Evolutionary conservation across 2,329 filamentous ascomycete species (phyloP).

Genomic region (Biscogniauxia sp.): DNA sequence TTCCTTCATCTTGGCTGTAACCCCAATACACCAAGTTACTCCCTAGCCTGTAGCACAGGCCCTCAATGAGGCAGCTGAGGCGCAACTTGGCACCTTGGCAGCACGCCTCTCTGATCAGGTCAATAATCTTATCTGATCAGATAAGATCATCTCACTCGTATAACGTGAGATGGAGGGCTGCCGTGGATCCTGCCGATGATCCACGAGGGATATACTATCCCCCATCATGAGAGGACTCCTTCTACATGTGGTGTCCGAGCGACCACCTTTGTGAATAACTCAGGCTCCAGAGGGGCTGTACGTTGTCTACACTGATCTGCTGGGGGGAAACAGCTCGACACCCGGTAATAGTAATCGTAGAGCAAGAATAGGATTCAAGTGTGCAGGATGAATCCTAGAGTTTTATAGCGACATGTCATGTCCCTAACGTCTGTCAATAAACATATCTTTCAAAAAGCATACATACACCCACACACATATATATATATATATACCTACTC

Average conservation of each 20-base stretch:
- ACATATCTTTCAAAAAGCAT: too few relatives aligned
- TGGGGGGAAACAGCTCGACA: too few relatives aligned
- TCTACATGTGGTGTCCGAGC: background rate
- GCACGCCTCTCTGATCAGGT: background rate
- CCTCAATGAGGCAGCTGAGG: background rate
- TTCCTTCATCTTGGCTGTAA: background rate
- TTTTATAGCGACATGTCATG: too few relatives aligned
- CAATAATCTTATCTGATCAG: background rate
- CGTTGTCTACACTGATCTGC: background rate
- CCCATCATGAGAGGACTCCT: background rate
- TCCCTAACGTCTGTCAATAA: too few relatives aligned
- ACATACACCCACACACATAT: too few relatives aligned
- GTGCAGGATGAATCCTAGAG: too few relatives aligned
- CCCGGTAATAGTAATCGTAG: too few relatives aligned
- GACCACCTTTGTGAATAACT: background rate
- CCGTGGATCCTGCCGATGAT: background rate
- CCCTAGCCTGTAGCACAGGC: background rate
- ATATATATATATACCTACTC: too few relatives aligned
- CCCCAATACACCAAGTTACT: background rate
- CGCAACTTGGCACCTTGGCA: background rate
- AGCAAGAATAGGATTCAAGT: too few relatives aligned
- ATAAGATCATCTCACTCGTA: background rate
- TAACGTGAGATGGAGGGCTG: background rate
- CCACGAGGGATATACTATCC: background rate
- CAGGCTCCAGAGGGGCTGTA: too few relatives aligned